A percentile compares a stretch with the other conserved stretches of the same genome.
Conservation (phyloP, 495 filamentous ascomycete genomes). For the Penicilliopsis zonata region DNA sequence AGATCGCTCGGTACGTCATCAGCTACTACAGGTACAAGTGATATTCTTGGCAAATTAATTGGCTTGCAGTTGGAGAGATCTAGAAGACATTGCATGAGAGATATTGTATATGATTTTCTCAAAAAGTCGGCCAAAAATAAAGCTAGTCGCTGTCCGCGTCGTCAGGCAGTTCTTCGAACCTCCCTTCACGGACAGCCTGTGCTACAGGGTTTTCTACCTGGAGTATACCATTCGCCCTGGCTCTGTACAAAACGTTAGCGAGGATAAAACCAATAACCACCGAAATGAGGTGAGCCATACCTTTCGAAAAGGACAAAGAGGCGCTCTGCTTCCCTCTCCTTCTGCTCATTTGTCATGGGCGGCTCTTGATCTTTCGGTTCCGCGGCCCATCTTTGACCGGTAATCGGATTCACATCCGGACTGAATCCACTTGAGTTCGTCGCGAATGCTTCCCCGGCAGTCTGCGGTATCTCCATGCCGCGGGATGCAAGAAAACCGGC, state of each 20-base stretch:
- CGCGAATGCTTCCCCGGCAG: slow-evolving; percentile 45
- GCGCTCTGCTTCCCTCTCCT: slow-evolving; percentile 82
- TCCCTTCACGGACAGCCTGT: slow-evolving; percentile 60
- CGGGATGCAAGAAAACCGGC: slow-evolving; percentile 79
- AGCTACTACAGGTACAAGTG: slow-evolving; percentile 6
- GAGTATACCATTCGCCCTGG: slow-evolving; percentile 74
- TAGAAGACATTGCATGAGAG: slow-evolving; percentile 1
- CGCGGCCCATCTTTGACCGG: slow-evolving; percentile 68
- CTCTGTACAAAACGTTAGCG: slow-evolving; percentile 32
- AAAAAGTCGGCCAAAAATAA: not conserved
- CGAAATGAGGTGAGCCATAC: slow-evolving; percentile 25
- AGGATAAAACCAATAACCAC: not conserved
- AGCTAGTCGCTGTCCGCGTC: slow-evolving; percentile 29
- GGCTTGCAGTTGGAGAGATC: too few relatives aligned
- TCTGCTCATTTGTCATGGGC: slow-evolving; percentile 84
- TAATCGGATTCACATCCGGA: slow-evolving; percentile 65
- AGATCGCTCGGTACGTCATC: slow-evolving; percentile 19
- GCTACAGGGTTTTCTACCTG: slow-evolving; percentile 77
- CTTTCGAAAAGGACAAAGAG: slow-evolving; percentile 93
- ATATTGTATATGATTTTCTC: slow-evolving; percentile 1
- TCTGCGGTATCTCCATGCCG: slow-evolving; percentile 63
- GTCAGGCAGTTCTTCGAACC: slow-evolving; percentile 57
- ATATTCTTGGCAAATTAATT: too few relatives aligned
- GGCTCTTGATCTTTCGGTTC: slow-evolving; percentile 45
- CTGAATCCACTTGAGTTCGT: slow-evolving; percentile 23